Conservation (phyloP, 2,329 filamentous ascomycete genomes). For the Fusarium keratoplasticum region DNA sequence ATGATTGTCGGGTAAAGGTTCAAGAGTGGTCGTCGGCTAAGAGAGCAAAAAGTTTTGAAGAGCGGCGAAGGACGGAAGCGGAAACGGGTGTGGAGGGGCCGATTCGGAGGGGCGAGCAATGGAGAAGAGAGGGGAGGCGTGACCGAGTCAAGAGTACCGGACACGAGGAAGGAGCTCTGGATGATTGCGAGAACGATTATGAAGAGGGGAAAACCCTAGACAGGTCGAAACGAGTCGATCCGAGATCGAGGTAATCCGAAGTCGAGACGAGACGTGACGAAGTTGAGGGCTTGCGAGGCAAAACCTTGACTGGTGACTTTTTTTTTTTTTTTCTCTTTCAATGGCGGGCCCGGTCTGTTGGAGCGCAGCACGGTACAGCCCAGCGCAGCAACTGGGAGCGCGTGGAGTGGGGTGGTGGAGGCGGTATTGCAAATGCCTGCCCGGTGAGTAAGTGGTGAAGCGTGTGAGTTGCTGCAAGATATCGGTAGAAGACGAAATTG, state of each 20-base stretch:
- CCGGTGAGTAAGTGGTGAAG: slow-evolving; percentile 20
- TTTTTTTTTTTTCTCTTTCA: slow-evolving; percentile 34
- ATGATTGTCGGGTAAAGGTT: slow-evolving; percentile 17
- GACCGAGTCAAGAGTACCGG: slow-evolving; percentile 19
- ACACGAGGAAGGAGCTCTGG: slow-evolving; percentile 14
- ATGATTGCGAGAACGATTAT: slow-evolving; percentile 7
- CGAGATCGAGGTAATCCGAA: slow-evolving; percentile 28
- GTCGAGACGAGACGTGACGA: slow-evolving; percentile 19
- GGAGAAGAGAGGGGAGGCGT: slow-evolving; percentile 21
- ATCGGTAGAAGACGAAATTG: slow-evolving; percentile 4
- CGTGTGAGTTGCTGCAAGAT: slow-evolving; percentile 11
- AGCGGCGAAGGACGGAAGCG: slow-evolving; percentile 43
- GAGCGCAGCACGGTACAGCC: slow-evolving; percentile 33
- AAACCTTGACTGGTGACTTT: slow-evolving; percentile 34
- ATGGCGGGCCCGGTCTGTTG: slow-evolving; percentile 40
- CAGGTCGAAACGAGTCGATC: slow-evolving; percentile 29
- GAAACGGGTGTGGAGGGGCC: slow-evolving; percentile 44
- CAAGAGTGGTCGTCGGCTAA: slow-evolving; percentile 23
- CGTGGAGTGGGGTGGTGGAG: slow-evolving; percentile 35
- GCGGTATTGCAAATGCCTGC: slow-evolving; percentile 41
- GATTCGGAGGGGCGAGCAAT: slow-evolving; percentile 42
- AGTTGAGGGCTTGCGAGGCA: slow-evolving; percentile 33
- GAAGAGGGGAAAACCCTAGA: slow-evolving; percentile 22
- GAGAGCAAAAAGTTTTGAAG: slow-evolving; percentile 43
- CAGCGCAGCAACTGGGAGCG: slow-evolving; percentile 29